Evolutionary conservation across 257 asterid species (phyloP), one percentile per base, ranked within the genome.

Genomic region (Verbascum thapsus): DNA sequence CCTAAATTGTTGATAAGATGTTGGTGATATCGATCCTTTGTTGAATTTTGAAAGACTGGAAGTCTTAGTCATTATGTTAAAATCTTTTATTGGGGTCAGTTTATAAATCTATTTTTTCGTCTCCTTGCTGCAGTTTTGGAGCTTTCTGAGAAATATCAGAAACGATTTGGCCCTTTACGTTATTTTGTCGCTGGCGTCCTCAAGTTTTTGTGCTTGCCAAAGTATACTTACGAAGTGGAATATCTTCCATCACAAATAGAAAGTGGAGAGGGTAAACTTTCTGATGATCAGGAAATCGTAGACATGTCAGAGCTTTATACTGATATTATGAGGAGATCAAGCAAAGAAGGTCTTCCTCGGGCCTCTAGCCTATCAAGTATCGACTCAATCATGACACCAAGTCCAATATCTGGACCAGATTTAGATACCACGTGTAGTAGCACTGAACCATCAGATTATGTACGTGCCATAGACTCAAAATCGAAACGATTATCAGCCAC

Each of bases 351-450:
- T 68, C 91, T 92, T 65, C 96, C 94, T 23, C 88, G 99, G 58
- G 90, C 99, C 56, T 87, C 97, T 61, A 92, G 99, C 79, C 72
- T 92, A 52, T 92, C 99, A 65, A 92, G 97, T 61, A 92, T 92
- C 20, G 97, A 92, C 63, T 92, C 97, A 30, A 85, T 92, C 47
- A 89, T 92, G 96, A 81, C 94, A 54, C 99, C 97, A 12, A 82
- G 88, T 63, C 88, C 81, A 52, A 79, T 72, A 75, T 79, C 97
- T 9, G 96, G 82, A 54, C 78, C 80, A 19, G 96, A 87, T 59
- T 42, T 80, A 49, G 99, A 90, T 61, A 85, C 97, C 17, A 82
- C 91, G 41, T 88, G 85, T 53, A 81, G 92, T 66, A 92, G 94
- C 82, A 74, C 81, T 6, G 99, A 92, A 70, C 99, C 97, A 40